Evolutionary conservation across 2,329 filamentous ascomycete genomes (phyloP).

Genomic region (Xylaria sp.): DNA sequence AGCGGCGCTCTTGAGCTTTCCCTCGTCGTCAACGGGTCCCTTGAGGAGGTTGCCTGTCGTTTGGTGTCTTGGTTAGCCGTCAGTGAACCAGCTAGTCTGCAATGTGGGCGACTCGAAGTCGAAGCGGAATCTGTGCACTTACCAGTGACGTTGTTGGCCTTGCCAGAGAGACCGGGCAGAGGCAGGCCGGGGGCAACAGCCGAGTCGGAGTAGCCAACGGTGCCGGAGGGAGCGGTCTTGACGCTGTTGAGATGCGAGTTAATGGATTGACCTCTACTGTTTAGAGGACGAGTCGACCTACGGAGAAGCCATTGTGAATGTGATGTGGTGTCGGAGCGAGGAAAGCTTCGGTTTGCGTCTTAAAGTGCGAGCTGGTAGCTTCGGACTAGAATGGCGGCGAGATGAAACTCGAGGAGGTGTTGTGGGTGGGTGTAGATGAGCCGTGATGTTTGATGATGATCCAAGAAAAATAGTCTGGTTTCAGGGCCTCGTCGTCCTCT

Average conservation of each 20-base stretch:
- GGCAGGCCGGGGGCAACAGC: constrained; percentile 30
- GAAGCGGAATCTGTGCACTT: constrained; percentile 1
- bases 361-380: constrained; percentile 19
- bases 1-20: constrained; percentile 62
- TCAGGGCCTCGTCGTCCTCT: constrained; percentile 18
- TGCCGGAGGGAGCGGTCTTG: constrained; percentile 31
- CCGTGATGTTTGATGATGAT: constrained; percentile 24
- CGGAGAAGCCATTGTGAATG: constrained; percentile 37
- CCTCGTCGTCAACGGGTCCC: constrained; percentile 61
- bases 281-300: constrained; percentile 18
- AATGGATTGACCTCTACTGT: not conserved
- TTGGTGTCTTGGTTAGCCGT: constrained; percentile 23
- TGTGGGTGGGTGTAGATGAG: constrained; percentile 17
- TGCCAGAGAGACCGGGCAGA: constrained; percentile 40
- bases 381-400: constrained; percentile 21
- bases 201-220: constrained; percentile 8
- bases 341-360: constrained; percentile 35
- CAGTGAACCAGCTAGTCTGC: constrained; percentile 8
- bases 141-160: constrained; percentile 40
- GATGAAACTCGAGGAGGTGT: constrained; percentile 35
- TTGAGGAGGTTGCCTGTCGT: constrained; percentile 60
- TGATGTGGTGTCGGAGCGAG: constrained; percentile 30
- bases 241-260: constrained; percentile 26
- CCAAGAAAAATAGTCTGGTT: constrained; percentile 18
- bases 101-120: not conserved